Percentiles rank a stretch among this genome's conserved stretches.
Evolutionary conservation across 2,329 filamentous ascomycete genomes (phyloP).

Genomic region (Chaetomium olivaceum): DNA sequence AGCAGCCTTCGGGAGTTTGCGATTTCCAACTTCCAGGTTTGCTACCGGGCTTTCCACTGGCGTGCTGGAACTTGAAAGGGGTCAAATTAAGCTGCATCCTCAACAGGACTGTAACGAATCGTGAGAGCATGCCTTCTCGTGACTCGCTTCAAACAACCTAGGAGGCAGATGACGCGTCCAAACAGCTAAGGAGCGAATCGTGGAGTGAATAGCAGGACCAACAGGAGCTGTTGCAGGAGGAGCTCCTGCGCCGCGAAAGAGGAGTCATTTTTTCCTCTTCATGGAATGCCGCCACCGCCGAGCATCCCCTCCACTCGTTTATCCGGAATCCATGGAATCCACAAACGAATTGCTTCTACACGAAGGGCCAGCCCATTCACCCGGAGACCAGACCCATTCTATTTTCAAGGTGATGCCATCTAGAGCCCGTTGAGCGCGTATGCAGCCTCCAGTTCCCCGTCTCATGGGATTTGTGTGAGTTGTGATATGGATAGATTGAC

Average conservation of each 20-base stretch:
- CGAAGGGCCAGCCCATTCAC: not conserved
- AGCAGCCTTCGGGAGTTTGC: not conserved
- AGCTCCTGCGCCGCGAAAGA: slow-evolving; percentile 15
- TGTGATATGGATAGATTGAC: slow-evolving; percentile 18
- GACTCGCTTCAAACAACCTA: slow-evolving; percentile 5
- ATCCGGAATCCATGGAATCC: slow-evolving; percentile 11
- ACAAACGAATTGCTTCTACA: slow-evolving; percentile 1
- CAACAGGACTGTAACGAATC: slow-evolving; percentile 5
- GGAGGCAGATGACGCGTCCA: slow-evolving; percentile 23
- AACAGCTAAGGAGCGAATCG: slow-evolving; percentile 12
- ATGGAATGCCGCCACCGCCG: slow-evolving; percentile 16
- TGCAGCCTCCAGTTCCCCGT: slow-evolving; percentile 4
- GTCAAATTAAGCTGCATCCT: slow-evolving; percentile 1
- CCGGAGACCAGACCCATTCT: not conserved
- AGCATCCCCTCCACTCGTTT: slow-evolving; percentile 11
- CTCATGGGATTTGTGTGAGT: slow-evolving; percentile 14
- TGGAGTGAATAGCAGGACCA: slow-evolving; percentile 6
- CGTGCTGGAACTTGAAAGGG: not conserved
- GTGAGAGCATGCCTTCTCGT: slow-evolving; percentile 12
- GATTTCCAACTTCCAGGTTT: slow-evolving; percentile 6
- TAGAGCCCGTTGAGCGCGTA: slow-evolving; percentile 2
- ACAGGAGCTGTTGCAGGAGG: not conserved
- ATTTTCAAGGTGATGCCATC: slow-evolving; percentile 4
- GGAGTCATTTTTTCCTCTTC: slow-evolving; percentile 16
- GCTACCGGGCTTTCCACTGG: not conserved